Evolutionary conservation across 352 stramenopile species (phyloP).

Genomic region (Pelagophyceae sp.): DNA sequence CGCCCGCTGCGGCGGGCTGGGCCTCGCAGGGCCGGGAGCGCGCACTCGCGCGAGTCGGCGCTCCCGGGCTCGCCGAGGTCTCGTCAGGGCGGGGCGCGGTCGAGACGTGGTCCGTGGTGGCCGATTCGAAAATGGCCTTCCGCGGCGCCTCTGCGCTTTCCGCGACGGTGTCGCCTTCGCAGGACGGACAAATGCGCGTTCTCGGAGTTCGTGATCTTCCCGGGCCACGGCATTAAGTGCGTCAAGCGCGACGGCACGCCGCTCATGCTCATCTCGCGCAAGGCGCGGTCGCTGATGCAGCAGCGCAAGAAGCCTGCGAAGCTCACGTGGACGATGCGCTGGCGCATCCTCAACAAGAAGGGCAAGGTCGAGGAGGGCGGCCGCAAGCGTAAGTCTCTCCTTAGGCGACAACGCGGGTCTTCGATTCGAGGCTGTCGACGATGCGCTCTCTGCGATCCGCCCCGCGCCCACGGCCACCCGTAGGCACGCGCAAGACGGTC

Average conservation of each 20-base stretch:
- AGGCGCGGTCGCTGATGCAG: conserved; percentile 94
- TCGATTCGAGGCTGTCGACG: not conserved
- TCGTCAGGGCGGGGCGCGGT: too few species aligned
- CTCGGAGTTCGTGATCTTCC: conserved; percentile 90
- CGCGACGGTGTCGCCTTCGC: not conserved
- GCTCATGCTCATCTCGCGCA: conserved; percentile 87
- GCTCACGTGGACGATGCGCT: conserved; percentile 94
- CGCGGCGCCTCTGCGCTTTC: too few species aligned
- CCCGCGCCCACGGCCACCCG: too few species aligned
- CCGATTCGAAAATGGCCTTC: too few species aligned
- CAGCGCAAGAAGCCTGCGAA: conserved; percentile 99
- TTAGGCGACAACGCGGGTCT: conserved; percentile 2
- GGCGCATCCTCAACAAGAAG: conserved; percentile 98
- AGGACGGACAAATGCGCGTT: conserved; percentile 75
- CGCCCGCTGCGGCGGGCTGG: too few species aligned
- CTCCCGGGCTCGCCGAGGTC: too few species aligned
- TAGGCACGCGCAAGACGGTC: conserved; percentile 79
- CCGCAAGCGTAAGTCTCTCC: too few species aligned
- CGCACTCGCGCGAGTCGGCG: too few species aligned
- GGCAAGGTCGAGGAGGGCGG: conserved; percentile 71
- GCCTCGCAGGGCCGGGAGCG: too few species aligned
- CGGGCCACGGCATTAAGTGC: conserved; percentile 96
- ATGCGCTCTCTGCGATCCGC: conserved; percentile 28
- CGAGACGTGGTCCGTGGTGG: too few species aligned
- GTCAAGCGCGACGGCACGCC: conserved; percentile 92